Evolutionary conservation across 768 basidiomycete genomes (phyloP), one percentile per base, ranked within the genome.

Genomic region (Podaxis mareebaensis): DNA sequence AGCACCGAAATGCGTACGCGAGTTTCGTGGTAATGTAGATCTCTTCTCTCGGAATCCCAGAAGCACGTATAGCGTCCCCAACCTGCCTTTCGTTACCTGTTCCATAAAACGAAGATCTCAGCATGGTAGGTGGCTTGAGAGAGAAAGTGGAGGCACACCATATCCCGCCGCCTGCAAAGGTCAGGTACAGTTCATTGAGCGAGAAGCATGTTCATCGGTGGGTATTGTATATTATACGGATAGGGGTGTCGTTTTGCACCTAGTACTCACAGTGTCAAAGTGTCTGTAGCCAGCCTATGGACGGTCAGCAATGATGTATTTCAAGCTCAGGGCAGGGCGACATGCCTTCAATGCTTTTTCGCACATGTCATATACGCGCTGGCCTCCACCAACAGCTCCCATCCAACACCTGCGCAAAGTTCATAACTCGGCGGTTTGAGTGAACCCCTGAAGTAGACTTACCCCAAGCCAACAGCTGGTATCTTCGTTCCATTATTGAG

Each of bases 11-110:
- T 20, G 46, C 74, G 40, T 58, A 79, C 78, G 72, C 69, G 36
- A 84, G 71, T 66, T 86, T 86, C 17, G 84, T 85, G 5, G 82
- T 83, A 11, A 85, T 66, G 68, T 78, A 85, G 42, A 85, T 72
- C 33, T 81, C 75, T 24, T 70, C 71, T 48, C 82, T 75, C 4
- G 81, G 77, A n/a, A 83, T 72, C 0, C 76, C 77, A 26, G 79
- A 81, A 20, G 76, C 80, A 12, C 77, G 72, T 48, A 86, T 76
- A 2, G 79, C 83, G 15, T 69, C 67, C 4, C 84, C 81, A 24
- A 84, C 83, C 11, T 70, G 65, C 65, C 76, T 69, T 68, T 85
- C 85, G 61, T 81, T 85, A 1, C 70, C 80, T 60, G 22, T 13
- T 22, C 13, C 44, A 38, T 51, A 5, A 12, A 30, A 20, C 24